Percentiles rank a stretch among this genome's conserved stretches.
These are phyloP conservation scores for Zygosaccharomyces sapae DNA, from an alignment of 1,139 yeast species.

Conservation along the genomic window DNA sequence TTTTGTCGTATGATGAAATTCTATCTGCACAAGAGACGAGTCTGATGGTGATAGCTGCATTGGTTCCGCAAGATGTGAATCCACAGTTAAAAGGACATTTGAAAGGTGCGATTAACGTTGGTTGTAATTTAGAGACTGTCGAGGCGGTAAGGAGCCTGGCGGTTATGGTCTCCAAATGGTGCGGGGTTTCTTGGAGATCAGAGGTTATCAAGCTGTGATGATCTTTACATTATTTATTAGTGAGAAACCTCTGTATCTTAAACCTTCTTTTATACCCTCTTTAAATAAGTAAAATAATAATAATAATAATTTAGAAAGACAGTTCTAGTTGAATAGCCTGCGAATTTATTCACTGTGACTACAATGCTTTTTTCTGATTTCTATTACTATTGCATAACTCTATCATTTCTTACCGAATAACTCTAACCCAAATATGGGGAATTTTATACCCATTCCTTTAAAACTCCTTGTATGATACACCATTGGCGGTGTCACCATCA, in stretches of 20 bases:
- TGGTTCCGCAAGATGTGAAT: conserved; percentile 91
- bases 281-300: too few relatives aligned
- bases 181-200: conserved; percentile 61
- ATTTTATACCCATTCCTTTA: conserved; percentile 13
- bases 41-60: conserved; percentile 68
- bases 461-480: conserved; percentile 8
- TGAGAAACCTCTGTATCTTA: background rate
- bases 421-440: conserved; percentile 24
- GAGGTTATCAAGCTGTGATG: conserved; percentile 29
- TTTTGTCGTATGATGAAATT: conserved; percentile 64
- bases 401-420: conserved; percentile 22
- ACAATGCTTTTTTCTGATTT: background rate
- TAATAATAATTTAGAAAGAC: too few relatives aligned
- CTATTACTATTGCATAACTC: background rate
- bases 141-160: conserved; percentile 58
- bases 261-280: background rate
- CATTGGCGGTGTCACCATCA: background rate
- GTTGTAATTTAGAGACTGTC: conserved; percentile 64
- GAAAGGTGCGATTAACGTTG: conserved; percentile 77
- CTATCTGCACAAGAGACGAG: conserved; percentile 69
- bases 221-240: background rate
- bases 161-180: conserved; percentile 67
- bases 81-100: conserved; percentile 91
- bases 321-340: too few relatives aligned
- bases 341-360: background rate